Evolutionary conservation across 1,139 yeast genomes (phyloP), one percentile per base, ranked within the genome.

Genomic region (Debaryomyces nepalensis): DNA sequence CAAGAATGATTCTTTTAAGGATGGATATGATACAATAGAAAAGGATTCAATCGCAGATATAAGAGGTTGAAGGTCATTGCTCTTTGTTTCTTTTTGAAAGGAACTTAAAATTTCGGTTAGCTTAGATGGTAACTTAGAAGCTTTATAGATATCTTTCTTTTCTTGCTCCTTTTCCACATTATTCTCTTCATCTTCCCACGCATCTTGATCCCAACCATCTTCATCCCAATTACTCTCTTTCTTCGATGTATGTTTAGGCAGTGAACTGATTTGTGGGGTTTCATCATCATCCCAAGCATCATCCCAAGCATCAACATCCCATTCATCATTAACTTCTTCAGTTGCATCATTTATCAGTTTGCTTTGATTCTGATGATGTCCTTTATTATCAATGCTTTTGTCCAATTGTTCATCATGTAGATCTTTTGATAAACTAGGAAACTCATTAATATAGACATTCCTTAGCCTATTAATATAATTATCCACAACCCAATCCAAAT

Each of bases 11-110:
- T 60, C 49, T 4, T 60, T 51, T 2, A 63, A 41, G 0, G 59
- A 44, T 0, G 77, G 75, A 48, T 73, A 73, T 4, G 60, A 53
- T 4, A 64, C 52, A 6, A 62, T 48, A 10, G 73, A 55, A 30
- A 73, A 49, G 3, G 77, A 61, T 26, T 63, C 53, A 5, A 71
- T 59, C 1, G 69, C 51, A 3, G 64, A 54, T 0, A 60, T 45
- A 14, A 63, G 45, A 21, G 48, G 46, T 2, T 35, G 29, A 11
- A 12, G n/a, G 41, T 41, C 21, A 39, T 29, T 11, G 8, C 36
- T 33, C 4, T 29, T 26, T 3, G 48, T 37, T 4, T 46, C 39
- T n/a, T 42, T 16, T 24, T 48, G 51, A 43, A 54, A 66, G 12
- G 58, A 64, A 15, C 53, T 47, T 29, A 66, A 42, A 3, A 65